These are phyloP conservation scores for Stagonosporopsis tanaceti DNA, from an alignment of 2,329 filamentous ascomycete genomes.

Conservation along the genomic window DNA sequence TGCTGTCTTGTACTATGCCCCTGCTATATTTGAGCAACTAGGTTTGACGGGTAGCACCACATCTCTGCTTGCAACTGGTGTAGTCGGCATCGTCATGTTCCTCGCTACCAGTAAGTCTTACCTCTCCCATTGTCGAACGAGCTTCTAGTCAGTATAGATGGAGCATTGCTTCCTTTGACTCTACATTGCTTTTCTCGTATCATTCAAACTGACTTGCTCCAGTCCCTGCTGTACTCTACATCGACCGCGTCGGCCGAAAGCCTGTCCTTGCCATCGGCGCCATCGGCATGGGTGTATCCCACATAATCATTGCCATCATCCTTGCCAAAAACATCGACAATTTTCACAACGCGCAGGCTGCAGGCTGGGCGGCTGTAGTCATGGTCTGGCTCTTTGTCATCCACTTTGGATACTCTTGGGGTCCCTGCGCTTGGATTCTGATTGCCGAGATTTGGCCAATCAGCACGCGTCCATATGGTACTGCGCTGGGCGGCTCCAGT, in stretches of 20 bases:
- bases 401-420: constrained; percentile 79
- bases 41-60: constrained; percentile 56
- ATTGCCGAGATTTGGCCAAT: constrained; percentile 79
- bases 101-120: constrained; percentile 57
- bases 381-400: constrained; percentile 80
- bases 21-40: constrained; percentile 59
- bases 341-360: constrained; percentile 65
- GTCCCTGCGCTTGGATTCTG: constrained; percentile 77
- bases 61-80: constrained; percentile 72
- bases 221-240: constrained; percentile 70
- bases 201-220: not conserved
- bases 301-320: constrained; percentile 76
- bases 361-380: constrained; percentile 73
- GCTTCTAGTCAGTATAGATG: not conserved
- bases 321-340: constrained; percentile 67
- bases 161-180: not conserved
- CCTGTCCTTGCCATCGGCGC: constrained; percentile 70
- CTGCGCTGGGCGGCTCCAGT: constrained; percentile 67
- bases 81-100: constrained; percentile 76
- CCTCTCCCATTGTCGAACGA: not conserved
- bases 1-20: constrained; percentile 57
- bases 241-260: constrained; percentile 71
- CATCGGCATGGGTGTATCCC: constrained; percentile 73
- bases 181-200: not conserved
- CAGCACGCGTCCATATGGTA: constrained; percentile 72